Conservation (phyloP, 2,329 filamentous ascomycete species). For the Penicillium freii region DNA sequence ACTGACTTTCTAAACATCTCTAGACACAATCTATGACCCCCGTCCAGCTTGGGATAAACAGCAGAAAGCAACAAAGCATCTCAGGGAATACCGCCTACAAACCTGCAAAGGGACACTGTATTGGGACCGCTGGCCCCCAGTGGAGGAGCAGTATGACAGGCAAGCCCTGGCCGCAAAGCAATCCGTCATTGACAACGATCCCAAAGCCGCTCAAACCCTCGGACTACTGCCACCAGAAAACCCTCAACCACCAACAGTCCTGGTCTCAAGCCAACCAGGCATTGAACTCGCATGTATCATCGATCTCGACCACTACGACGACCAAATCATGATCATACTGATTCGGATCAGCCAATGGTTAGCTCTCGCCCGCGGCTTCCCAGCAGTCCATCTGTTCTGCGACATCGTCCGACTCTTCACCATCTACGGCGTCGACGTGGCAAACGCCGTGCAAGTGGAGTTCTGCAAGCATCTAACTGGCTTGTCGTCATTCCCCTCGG, state of each 20-base stretch:
- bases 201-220: background rate
- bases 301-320: background rate
- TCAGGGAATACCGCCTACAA: background rate
- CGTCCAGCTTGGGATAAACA: background rate
- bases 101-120: background rate
- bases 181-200: background rate
- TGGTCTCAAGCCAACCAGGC: background rate
- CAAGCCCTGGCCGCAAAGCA: background rate
- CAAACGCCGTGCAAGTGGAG: background rate
- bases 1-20: background rate
- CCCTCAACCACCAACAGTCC: background rate
- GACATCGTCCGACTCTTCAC: background rate
- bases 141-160: background rate
- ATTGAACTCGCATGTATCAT: background rate
- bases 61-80: background rate
- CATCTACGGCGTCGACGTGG: background rate
- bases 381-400: background rate
- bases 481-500: background rate
- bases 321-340: background rate
- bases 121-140: background rate
- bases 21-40: background rate
- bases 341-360: background rate
- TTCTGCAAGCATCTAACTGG: background rate
- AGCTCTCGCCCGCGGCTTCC: background rate
- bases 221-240: background rate